Evolutionary conservation across 2,329 filamentous ascomycete species (phyloP), one percentile per base, ranked within the genome.

Genomic region (Pseudocercospora macadamiae): DNA sequence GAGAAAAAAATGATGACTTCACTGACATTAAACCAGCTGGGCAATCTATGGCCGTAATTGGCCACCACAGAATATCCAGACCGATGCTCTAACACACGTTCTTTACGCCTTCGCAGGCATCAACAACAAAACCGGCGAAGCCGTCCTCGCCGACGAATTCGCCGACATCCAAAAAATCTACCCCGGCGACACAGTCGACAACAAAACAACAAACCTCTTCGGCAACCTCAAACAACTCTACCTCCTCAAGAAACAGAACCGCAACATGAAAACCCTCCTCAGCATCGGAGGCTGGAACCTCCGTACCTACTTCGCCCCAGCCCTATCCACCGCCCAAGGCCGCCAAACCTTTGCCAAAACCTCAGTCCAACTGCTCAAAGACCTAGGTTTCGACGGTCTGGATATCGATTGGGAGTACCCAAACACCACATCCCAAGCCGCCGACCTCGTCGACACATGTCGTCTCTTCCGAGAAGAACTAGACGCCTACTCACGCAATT

Each of bases 91-190:
- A 44, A 97, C 93, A 0, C 93, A 97, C 70, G 77, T 97, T 4
- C 84, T 96, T 16, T 97, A 96, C 69, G 83, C 92, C 12, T 97
- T 97, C 76, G 93, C 90, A 70, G 95, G 96, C 72, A 85, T 96
- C 62, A 83, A 85, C 8, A 81, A 86, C 5, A 89, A 93, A 2
- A 86, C 83, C 30, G 93, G 93, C 54, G 90, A 95, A 76, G 91
- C 93, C 8, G 83, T 80, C 70, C 79, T 90, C 2, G 86, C 83
- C 1, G 89, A 93, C 67, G 76, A 79, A 1, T 91, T 83, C 70
- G 82, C 89, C 25, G 90, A 92, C 57, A 63, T 77, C 2, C 78
- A 90, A 52, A 90, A 88, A 68, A 86, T 85, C 67, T 93, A 89
- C 66, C 73, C 83, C 0, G 78, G 74, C n/a, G 89, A 93, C 70